These are phyloP conservation scores for Cystofilobasidium macerans DNA, from an alignment of 768 basidiomycete species.

Conservation along the genomic window DNA sequence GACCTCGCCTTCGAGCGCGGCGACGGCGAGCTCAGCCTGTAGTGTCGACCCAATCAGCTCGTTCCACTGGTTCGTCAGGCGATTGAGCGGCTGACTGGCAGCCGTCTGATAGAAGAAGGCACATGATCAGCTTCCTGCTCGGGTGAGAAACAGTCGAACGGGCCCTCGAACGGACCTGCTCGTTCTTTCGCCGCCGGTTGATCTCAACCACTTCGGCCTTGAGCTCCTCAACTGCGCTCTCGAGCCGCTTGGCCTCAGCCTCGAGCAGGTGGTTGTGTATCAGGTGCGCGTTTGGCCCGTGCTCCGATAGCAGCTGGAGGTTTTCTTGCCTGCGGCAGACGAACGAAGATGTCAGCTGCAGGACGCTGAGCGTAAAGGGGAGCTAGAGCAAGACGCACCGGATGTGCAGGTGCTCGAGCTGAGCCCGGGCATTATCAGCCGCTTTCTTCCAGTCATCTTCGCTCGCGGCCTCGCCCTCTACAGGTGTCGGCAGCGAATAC, in stretches of 20 bases:
- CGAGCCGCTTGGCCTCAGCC: constrained; percentile 58
- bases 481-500: constrained; percentile 63
- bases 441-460: constrained; percentile 68
- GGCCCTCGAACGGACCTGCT: constrained; percentile 47
- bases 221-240: constrained; percentile 62
- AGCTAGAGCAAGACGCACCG: constrained; percentile 45
- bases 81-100: constrained; percentile 64
- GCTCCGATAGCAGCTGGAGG: constrained; percentile 65
- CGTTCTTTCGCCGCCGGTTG: constrained; percentile 78
- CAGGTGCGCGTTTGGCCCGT: constrained; percentile 83
- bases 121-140: neutral
- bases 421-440: constrained; percentile 63
- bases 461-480: constrained; percentile 47
- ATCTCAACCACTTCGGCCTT: constrained; percentile 69
- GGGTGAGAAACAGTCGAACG: neutral
- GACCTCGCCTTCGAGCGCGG: constrained; percentile 73
- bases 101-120: constrained; percentile 48
- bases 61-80: constrained; percentile 81
- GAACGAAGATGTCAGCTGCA: neutral
- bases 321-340: constrained; percentile 57
- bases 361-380: constrained; percentile 18
- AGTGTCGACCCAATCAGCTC: constrained; percentile 79
- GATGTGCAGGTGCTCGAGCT: constrained; percentile 72
- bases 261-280: constrained; percentile 83
- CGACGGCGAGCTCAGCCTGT: constrained; percentile 91